Evolutionary conservation across 805 yeast genomes (phyloP), one percentile per base, ranked within the genome.

Genomic region (Wickerhamomyces bisporus): DNA sequence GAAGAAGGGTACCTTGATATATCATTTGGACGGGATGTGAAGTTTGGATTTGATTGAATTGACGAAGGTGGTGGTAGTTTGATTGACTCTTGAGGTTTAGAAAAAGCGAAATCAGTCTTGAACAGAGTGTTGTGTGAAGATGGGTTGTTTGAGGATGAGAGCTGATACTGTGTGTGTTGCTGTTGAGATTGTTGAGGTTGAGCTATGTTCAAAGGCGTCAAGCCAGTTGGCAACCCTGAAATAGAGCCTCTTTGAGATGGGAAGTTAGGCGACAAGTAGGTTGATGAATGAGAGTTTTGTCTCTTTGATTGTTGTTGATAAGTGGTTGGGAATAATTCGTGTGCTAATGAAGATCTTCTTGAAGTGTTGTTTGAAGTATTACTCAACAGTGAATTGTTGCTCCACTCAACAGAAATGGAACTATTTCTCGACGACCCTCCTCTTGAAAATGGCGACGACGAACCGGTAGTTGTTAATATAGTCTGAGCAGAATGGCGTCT

Each of bases 341-440:
- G 71, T 4, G 69, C 71, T 32, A 66, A 47, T 3, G 70, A 64
- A 7, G 71, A 64, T 37, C 71, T 60, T 47, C 74, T 57, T 37
- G 67, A 61, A 30, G 46, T 53, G 19, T 49, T 30, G 6, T 57
- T 53, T 10, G 66, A 57, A 35, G 49, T 53, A 25, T 56, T 52
- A 23, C 53, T 52, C n/a, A n/a, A n/a, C n/a, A 9, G 16, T 7
- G 40, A 35, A 20, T 32, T 39, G 23, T 45, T 50, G 39, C 38
- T 35, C 41, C 43, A 64, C 46, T 49, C 62, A 26, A 61, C 54
- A 1, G 69, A 61, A 29, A 68, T 60, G 4, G 71, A 66, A 43
- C 66, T 64, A 45, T 66, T 62, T 42, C 74, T 53, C 14, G 68
- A 61, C 12, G 62, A 62, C n/a, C 58, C 62, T 16, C 56, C 57